Percentiles rank a stretch among this genome's conserved stretches.
Evolutionary conservation across 2,329 filamentous ascomycete genomes (phyloP).

Genomic region (Cordyceps militaris): DNA sequence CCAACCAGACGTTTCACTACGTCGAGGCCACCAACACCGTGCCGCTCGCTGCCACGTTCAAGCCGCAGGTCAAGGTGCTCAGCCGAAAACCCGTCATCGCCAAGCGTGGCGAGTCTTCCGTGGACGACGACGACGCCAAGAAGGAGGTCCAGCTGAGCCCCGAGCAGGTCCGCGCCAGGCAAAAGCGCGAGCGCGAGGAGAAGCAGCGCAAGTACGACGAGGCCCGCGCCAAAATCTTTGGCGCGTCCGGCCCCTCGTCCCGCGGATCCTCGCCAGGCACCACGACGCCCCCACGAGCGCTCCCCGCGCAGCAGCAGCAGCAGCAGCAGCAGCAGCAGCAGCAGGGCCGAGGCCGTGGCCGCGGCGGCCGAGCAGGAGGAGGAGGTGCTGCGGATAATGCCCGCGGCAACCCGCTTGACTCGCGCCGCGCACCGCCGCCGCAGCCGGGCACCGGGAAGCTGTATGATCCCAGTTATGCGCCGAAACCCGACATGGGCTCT

Average conservation of each 20-base stretch:
- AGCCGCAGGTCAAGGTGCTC: constrained; percentile 75
- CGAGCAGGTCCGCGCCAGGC: constrained; percentile 71
- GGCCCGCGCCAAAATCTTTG: constrained; percentile 80
- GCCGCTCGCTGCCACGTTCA: constrained; percentile 62
- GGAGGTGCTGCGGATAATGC: constrained; percentile 28
- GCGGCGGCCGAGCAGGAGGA: constrained; percentile 28
- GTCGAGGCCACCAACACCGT: constrained; percentile 57
- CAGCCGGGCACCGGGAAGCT: constrained; percentile 41
- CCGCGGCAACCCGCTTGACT: constrained; percentile 14
- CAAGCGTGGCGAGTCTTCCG: constrained; percentile 48
- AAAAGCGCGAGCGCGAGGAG: constrained; percentile 75
- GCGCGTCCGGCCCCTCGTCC: constrained; percentile 48
- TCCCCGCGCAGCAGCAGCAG: constrained; percentile 9
- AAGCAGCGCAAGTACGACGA: constrained; percentile 89
- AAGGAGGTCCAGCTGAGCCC: constrained; percentile 59
- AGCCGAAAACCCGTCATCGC: constrained; percentile 70
- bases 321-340: constrained; percentile 21
- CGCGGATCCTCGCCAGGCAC: constrained; percentile 54
- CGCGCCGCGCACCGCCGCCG: neutral
- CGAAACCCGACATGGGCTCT: constrained; percentile 50
- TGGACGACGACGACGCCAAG: constrained; percentile 51
- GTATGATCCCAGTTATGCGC: constrained; percentile 67
- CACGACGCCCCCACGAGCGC: constrained; percentile 45
- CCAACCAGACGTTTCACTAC: constrained; percentile 67
- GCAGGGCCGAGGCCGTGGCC: constrained; percentile 35